phyloP scores from a whole-genome alignment of 345 rosid species.

The Gossypium mustelinum region DNA sequence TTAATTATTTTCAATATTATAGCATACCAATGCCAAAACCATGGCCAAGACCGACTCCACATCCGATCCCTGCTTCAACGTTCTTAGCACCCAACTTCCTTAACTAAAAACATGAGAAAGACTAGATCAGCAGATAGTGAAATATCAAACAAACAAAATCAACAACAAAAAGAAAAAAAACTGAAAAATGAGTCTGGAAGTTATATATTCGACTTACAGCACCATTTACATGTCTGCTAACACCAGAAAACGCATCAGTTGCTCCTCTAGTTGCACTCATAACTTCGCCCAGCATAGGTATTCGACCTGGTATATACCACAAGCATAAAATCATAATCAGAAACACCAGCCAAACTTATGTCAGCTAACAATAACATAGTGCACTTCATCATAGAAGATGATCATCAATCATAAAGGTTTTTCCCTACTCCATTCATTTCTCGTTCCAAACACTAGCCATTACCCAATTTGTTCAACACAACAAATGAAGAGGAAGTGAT shows the following conservation, averaged over 20 bases:
- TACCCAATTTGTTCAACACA: background rate
- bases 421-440: background rate
- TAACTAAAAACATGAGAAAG: slow-evolving; percentile 33
- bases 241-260: slow-evolving; percentile 80
- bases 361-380: slow-evolving; percentile 7
- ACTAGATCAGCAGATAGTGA: slow-evolving; percentile 5
- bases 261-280: slow-evolving; percentile 97
- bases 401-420: background rate
- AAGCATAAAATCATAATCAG: background rate
- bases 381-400: background rate
- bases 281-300: slow-evolving; percentile 78
- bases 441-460: background rate
- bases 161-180: background rate
- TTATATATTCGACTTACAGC: slow-evolving; percentile 46
- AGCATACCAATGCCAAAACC: slow-evolving; percentile 70
- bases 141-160: background rate
- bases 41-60: slow-evolving; percentile 81
- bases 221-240: slow-evolving; percentile 58
- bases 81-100: slow-evolving; percentile 59
- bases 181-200: background rate
- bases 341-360: slow-evolving; percentile 1
- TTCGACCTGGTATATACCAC: slow-evolving; percentile 42
- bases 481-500: background rate
- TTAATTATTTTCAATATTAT: background rate
- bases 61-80: slow-evolving; percentile 61